These are phyloP conservation scores for Alternaria sp. DNA, from an alignment of 2,329 filamentous ascomycete genomes.

Conservation along the genomic window DNA sequence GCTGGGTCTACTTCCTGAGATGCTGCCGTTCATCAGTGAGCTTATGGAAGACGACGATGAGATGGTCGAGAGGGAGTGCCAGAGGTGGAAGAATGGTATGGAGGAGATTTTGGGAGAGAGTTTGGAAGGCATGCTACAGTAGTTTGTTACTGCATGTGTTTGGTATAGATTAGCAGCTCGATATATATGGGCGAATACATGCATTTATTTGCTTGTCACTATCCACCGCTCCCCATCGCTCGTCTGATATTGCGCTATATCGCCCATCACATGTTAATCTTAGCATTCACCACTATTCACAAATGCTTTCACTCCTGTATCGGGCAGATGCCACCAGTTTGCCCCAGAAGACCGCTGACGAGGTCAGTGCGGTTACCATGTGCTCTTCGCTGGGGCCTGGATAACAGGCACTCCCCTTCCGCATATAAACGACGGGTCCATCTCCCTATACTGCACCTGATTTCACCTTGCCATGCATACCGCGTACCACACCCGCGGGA, in stretches of 20 bases:
- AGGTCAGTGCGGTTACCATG: background rate
- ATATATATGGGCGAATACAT: background rate
- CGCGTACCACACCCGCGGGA: background rate
- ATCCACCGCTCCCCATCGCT: background rate
- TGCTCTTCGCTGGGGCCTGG: background rate
- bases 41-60: slow-evolving; percentile 97
- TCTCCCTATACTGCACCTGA: background rate
- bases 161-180: background rate
- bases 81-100: slow-evolving; percentile 88
- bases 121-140: slow-evolving; percentile 90
- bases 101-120: slow-evolving; percentile 90
- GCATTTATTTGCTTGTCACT: background rate
- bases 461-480: background rate
- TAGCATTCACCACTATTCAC: background rate
- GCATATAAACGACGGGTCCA: background rate
- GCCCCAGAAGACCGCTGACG: background rate
- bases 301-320: background rate
- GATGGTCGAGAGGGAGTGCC: slow-evolving; percentile 85
- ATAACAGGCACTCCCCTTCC: background rate
- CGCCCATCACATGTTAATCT: background rate
- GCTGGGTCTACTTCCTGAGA: slow-evolving; percentile 89
- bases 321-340: background rate
- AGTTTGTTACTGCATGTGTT: background rate
- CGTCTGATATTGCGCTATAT: background rate
- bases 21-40: slow-evolving; percentile 95